These are phyloP conservation scores for Yarrowia hollandica DNA, from an alignment of 805 yeast species.

Conservation along the genomic window DNA sequence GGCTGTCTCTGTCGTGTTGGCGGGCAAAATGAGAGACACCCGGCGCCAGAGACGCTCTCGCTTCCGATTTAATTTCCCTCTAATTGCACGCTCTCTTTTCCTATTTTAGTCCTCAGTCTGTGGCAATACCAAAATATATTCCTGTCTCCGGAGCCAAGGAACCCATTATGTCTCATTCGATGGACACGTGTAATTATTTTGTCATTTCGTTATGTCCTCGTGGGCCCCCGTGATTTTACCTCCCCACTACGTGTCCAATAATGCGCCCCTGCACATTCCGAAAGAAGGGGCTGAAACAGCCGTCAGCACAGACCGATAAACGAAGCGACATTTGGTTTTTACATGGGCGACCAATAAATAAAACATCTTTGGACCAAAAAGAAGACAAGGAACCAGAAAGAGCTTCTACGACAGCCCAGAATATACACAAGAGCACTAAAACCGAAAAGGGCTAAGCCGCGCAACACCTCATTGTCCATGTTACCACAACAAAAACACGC, in stretches of 20 bases:
- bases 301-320: background rate
- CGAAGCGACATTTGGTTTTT: constrained; percentile 5
- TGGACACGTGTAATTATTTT: background rate
- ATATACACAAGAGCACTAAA: too few relatives aligned
- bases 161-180: background rate
- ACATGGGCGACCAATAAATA: too few relatives aligned
- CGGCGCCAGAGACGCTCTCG: too few relatives aligned
- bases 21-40: too few relatives aligned
- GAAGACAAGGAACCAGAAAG: too few relatives aligned
- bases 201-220: background rate
- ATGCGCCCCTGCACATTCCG: constrained; percentile 29
- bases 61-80: too few relatives aligned
- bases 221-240: constrained; percentile 23
- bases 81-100: background rate
- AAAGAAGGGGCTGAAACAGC: constrained; percentile 26
- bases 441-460: too few relatives aligned
- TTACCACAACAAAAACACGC: constrained; percentile 25
- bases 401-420: too few relatives aligned
- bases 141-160: background rate
- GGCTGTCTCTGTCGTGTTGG: too few relatives aligned
- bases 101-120: too few relatives aligned
- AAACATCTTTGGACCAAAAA: too few relatives aligned
- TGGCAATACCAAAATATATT: background rate
- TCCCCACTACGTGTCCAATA: constrained; percentile 25
- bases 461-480: too few relatives aligned